phyloP scores from a whole-genome alignment of 208 protist species.

The Acanthamoeba culbertsoni region DNA sequence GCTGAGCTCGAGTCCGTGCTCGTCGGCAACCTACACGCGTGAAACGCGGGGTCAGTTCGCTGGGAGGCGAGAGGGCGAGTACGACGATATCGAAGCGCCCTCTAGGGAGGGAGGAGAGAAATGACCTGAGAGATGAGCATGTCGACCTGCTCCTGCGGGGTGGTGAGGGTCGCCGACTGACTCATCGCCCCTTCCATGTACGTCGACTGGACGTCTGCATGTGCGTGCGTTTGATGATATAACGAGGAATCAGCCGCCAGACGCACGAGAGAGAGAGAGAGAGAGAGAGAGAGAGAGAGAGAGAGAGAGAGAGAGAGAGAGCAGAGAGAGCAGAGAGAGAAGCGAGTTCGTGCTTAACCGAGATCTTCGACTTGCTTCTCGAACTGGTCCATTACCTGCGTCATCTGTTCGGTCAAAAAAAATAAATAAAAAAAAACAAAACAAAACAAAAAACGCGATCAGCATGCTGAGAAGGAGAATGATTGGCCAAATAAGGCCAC shows the following conservation, averaged over 20 bases:
- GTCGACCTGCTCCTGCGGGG: conserved; percentile 55
- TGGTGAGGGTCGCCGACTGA: conserved; percentile 31
- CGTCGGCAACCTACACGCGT: background rate
- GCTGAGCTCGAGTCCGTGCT: conserved; percentile 37
- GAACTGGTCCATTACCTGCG: conserved; percentile 95
- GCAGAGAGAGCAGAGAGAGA: conserved; percentile 71
- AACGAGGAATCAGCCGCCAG: no score
- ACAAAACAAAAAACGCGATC: background rate
- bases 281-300: background rate
- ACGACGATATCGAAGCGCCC: background rate
- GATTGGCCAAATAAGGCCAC: background rate
- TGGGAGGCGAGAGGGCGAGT: background rate
- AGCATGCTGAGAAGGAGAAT: background rate
- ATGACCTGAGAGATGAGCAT: conserved; percentile 46
- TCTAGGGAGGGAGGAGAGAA: no score
- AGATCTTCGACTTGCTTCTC: conserved; percentile 97
- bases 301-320: background rate
- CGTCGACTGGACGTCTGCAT: conserved; percentile 2
- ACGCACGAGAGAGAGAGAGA: background rate
- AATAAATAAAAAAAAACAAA: background rate
- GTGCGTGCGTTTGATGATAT: no score
- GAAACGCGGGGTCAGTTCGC: background rate
- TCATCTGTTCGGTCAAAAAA: conserved; percentile 70
- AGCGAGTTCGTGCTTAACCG: conserved; percentile 92
- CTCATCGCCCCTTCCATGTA: conserved; percentile 60